phyloP scores from a whole-genome alignment of 2,329 filamentous ascomycete species.

The Neofusicoccum umdonicola region DNA sequence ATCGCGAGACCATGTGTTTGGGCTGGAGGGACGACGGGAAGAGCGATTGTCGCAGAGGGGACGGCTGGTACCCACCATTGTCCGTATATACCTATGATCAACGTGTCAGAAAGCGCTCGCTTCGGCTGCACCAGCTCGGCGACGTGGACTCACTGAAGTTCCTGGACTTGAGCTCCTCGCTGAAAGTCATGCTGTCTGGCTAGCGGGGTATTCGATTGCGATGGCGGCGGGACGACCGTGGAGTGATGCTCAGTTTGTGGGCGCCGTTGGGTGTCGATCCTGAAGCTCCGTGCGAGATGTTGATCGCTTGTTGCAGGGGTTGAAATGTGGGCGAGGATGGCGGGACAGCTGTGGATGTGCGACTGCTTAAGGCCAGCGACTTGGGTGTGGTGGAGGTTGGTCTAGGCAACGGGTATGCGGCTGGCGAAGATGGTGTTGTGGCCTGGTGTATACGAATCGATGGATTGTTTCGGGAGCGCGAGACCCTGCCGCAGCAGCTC shows the following conservation, averaged over 20 bases:
- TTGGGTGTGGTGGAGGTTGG: neutral
- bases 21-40: neutral
- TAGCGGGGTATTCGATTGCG: neutral
- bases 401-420: neutral
- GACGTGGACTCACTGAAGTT: constrained; percentile 60
- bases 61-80: constrained; percentile 57
- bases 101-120: constrained; percentile 32
- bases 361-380: neutral
- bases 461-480: constrained; percentile 16
- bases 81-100: constrained; percentile 60
- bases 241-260: neutral
- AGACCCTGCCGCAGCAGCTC: constrained; percentile 14
- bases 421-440: constrained; percentile 13
- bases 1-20: neutral
- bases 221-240: constrained; percentile 8
- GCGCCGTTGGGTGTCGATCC: constrained; percentile 14
- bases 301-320: constrained; percentile 17
- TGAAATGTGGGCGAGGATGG: neutral
- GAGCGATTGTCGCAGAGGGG: neutral
- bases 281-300: constrained; percentile 16
- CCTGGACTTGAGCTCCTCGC: constrained; percentile 57
- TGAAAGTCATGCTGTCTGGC: constrained; percentile 15
- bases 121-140: constrained; percentile 12
- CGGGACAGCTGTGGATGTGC: neutral
- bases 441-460: constrained; percentile 15